Base-by-base conservation (phyloP, 805 yeast species). In the Starmerella gropengiesseri region DNA sequence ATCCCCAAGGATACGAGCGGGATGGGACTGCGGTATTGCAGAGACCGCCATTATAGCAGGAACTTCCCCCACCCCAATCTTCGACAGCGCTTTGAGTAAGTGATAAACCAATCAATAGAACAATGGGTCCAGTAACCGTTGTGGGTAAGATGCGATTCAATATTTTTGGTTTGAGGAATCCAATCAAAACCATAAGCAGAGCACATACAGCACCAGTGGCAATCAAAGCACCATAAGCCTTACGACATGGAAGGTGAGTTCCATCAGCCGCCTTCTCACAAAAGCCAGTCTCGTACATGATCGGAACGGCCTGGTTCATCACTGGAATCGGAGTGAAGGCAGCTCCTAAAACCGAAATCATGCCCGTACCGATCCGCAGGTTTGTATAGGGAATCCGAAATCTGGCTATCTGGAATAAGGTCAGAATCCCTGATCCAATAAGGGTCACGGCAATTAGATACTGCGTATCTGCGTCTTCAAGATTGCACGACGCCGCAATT, bases 111-210 rank as follows among this genome's bases (percentile, higher is more conserved):
- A 86, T 85, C 23, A 86, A 68, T 41, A 86, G 63, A 25, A 86
- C 95, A 34, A 87, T 95, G 11, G 95, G 94, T 45, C 95, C 95
- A 22, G 94, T 86, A 47, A 87, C 95, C 40, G 84, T 65, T 26
- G 94, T 86, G 16, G 95, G 95, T 67, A 86, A 85, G 27, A 82
- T 55, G 47, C 69, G 75, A 60, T 82, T 85, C 52, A 86, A 68
- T 11, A 70, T 50, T 30, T 67, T 70, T 4, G 94, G 76, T 8
- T 95, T 95, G 53, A 79, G 60, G 60, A 86, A 86, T 0, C 94
- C 80, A 37, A 83, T 58, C 7, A 70, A 52, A 29, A 87, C 69
- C 67, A 83, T 93, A 17, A 86, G 56, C 28, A 86, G 66, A 3
- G 86, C 82, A 63, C 94, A 83, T 17, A 74, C 70, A 28, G 73